Conservation (phyloP, 495 filamentous ascomycete species). For the Aspergillus wentii region DNA sequence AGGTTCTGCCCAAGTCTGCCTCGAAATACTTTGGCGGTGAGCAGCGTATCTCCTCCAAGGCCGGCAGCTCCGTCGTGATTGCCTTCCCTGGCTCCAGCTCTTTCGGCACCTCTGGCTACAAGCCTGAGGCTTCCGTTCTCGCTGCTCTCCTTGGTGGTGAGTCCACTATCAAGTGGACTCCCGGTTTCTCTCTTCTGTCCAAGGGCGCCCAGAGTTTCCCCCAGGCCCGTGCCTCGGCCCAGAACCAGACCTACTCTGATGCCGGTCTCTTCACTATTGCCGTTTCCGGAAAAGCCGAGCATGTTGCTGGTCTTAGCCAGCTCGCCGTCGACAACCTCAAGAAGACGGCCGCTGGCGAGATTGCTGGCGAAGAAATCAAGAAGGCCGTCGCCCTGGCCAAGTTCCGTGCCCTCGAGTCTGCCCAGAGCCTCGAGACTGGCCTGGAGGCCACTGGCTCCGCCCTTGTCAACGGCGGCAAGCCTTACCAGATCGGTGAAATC, state of each 20-base stretch:
- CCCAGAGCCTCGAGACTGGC: constrained; percentile 64
- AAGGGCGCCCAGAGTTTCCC: constrained; percentile 65
- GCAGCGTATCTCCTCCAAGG: constrained; percentile 74
- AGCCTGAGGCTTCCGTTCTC: constrained; percentile 86
- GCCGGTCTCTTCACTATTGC: constrained; percentile 83
- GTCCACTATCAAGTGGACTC: constrained; percentile 90
- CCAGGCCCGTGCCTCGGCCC: constrained; percentile 61
- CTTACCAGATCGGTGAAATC: constrained; percentile 80
- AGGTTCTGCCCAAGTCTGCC: constrained; percentile 37
- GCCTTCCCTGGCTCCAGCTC: constrained; percentile 87
- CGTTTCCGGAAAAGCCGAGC: constrained; percentile 64
- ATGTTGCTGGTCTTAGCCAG: constrained; percentile 58
- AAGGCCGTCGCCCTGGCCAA: constrained; percentile 92
- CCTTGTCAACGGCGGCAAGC: constrained; percentile 72
- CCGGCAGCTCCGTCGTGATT: constrained; percentile 74
- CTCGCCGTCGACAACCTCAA: constrained; percentile 72
- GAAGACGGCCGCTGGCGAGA: constrained; percentile 65
- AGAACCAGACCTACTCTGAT: constrained; percentile 85
- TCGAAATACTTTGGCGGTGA: constrained; percentile 93
- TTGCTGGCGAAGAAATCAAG: constrained; percentile 77
- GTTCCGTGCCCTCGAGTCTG: constrained; percentile 83
- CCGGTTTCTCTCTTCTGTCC: constrained; percentile 84
- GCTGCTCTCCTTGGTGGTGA: constrained; percentile 86
- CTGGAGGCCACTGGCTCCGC: constrained; percentile 70
- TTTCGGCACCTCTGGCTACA: constrained; percentile 63